Percentiles rank a stretch among this genome's conserved stretches.
Conservation (phyloP, 352 stramenopile genomes). For the Peronospora destructor region DNA sequence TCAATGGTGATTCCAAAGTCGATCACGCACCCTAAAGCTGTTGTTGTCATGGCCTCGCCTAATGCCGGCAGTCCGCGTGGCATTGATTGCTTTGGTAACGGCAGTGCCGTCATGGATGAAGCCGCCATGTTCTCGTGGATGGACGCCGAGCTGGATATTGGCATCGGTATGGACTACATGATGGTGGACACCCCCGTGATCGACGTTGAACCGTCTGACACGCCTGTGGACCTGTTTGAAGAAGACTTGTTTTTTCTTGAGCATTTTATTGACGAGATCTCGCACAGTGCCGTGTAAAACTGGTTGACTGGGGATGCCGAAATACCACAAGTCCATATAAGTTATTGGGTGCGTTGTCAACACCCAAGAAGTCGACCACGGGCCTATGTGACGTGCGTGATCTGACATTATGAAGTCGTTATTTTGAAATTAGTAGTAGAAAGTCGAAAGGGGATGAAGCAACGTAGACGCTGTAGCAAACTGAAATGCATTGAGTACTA, state of each 20-base stretch:
- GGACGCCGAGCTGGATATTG: slow-evolving; percentile 65
- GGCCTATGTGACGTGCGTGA: slow-evolving; percentile 2
- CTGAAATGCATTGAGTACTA: slow-evolving; percentile 23
- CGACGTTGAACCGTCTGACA: slow-evolving; percentile 68
- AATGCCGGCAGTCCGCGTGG: slow-evolving; percentile 43
- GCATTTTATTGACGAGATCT: slow-evolving; percentile 78
- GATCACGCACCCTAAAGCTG: slow-evolving; percentile 19
- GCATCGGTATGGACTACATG: slow-evolving; percentile 69
- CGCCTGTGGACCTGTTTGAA: slow-evolving; percentile 68
- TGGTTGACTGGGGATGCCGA: not conserved
- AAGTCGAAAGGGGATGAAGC: slow-evolving; percentile 16
- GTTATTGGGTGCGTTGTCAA: slow-evolving; percentile 14
- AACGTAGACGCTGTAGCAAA: slow-evolving; percentile 21
- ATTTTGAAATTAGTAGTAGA: slow-evolving; percentile 36
- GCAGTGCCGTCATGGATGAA: slow-evolving; percentile 20
- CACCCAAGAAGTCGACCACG: slow-evolving; percentile 4
- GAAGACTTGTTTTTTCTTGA: slow-evolving; percentile 77
- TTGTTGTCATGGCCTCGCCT: slow-evolving; percentile 10
- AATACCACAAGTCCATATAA: slow-evolving; percentile 16
- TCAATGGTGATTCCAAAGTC: slow-evolving; percentile 9
- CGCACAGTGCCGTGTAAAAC: slow-evolving; percentile 32
- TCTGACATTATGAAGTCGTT: slow-evolving; percentile 25
- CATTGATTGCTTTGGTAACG: slow-evolving; percentile 40
- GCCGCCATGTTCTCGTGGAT: slow-evolving; percentile 55
- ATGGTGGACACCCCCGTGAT: slow-evolving; percentile 62